These are phyloP conservation scores for Zygoascus ofunaensis DNA, from an alignment of 805 yeast species.

Conservation along the genomic window DNA sequence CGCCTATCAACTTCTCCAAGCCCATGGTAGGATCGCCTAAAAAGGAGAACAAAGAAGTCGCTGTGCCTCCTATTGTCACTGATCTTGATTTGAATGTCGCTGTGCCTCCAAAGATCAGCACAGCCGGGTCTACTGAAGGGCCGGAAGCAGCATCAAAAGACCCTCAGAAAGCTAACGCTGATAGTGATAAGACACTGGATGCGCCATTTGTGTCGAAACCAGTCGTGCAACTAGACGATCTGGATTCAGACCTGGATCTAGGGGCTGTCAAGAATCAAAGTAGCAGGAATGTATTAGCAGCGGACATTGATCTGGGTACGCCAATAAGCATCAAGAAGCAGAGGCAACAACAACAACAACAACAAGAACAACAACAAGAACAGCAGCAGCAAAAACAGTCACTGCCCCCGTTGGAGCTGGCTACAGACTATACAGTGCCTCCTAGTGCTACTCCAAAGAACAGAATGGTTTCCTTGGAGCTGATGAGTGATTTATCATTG, in stretches of 20 bases:
- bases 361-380: background rate
- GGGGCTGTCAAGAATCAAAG: background rate
- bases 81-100: background rate
- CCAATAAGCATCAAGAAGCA: background rate
- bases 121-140: background rate
- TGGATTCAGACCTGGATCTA: background rate
- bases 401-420: background rate
- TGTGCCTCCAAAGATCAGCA: background rate
- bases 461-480: background rate
- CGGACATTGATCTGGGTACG: background rate
- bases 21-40: background rate
- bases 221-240: too few relatives aligned
- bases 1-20: background rate
- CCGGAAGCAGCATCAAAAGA: background rate
- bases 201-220: background rate
- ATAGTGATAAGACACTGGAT: background rate
- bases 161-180: background rate
- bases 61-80: background rate
- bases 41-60: background rate
- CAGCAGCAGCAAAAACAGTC: too few relatives aligned
- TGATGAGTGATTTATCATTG: conserved; percentile 1
- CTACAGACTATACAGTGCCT: background rate
- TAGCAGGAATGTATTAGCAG: background rate
- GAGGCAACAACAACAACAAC: background rate
- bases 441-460: background rate